Base-by-base conservation (phyloP, 352 stramenopile genomes). In the Phytophthora vignae region DNA sequence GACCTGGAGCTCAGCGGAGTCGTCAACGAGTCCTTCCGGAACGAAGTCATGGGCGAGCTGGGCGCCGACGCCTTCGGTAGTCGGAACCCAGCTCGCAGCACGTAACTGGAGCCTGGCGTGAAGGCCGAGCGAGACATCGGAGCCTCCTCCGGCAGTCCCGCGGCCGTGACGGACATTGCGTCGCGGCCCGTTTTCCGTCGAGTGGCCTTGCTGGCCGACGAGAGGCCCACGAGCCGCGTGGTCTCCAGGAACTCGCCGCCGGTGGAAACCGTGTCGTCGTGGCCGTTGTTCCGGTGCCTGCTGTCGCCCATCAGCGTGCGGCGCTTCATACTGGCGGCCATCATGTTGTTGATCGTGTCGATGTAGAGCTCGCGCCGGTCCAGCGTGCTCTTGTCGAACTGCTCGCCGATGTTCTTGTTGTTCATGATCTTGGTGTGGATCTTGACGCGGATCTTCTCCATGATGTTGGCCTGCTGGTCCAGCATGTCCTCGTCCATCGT, bases 351-450 rank as follows among this genome's bases (percentile, higher is more conserved):
- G 14, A 96, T 69, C 33, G 89, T 95, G 33, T 93, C 82, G 3
- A 96, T 88, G 61, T 91, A 96, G 0, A 96, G 73, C 66, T 96
- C 88, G 2, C 88, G 85, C 10, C 88, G 74, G 36, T 96, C 87
- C 9, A 96, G 76, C 14, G 83, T 78, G 44, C 84, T 89, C 69
- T 92, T 93, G 71, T 96, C 88, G 57, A 96, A 96, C 67, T 96
- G 88, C 62, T 96, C 88, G 55, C 88, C 88, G 40, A 91, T 94
- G 72, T 96, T 94, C 67, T 96, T 96, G 81, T 96, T 96, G 66
- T 96, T 92, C 82, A 92, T 92, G 78, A 96, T 91, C 82, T 96
- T 96, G 52, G 85, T 90, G 64, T 88, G 77, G 44, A 96, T 85
- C 50, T 94, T 93, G 1, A 82, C 67, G 29, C 89, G 79, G 44